Percentiles rank a stretch among this genome's conserved stretches.
These are phyloP conservation scores for Lathyrus sativus DNA, from an alignment of 306 rosid genomes.

Conservation along the genomic window DNA sequence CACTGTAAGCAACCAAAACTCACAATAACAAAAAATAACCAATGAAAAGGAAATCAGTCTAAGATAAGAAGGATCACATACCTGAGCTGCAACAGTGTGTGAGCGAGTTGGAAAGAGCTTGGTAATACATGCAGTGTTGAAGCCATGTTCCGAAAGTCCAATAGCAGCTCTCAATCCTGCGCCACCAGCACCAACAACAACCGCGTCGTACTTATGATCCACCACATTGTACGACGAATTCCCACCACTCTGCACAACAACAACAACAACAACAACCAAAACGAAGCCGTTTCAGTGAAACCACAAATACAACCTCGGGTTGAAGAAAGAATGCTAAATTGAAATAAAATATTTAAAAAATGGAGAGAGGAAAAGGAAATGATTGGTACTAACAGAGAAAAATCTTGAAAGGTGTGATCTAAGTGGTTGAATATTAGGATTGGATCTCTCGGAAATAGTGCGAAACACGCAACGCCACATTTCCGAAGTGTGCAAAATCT, in stretches of 20 bases:
- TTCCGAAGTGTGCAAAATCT: constrained; percentile 7
- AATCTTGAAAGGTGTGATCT: constrained; percentile 71
- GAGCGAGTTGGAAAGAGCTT: constrained; percentile 99
- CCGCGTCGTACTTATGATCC: constrained; percentile 88
- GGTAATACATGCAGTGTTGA: constrained; percentile 93
- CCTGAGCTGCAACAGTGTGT: constrained; percentile 99
- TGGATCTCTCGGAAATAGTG: constrained; percentile 57
- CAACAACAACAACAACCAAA: constrained; percentile 14
- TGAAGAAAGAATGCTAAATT: no score
- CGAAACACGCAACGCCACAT: constrained; percentile 93
- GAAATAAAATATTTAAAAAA: no score
- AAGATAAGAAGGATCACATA: constrained; percentile 23
- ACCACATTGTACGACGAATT: constrained; percentile 77
- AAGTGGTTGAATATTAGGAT: constrained; percentile 43
- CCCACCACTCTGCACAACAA: constrained; percentile 54
- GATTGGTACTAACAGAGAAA: constrained; percentile 58
- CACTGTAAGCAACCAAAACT: background rate
- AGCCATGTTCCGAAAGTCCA: constrained; percentile 94
- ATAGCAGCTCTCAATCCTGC: constrained; percentile 97
- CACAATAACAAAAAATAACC: background rate
- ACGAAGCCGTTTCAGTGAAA: background rate
- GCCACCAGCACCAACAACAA: constrained; percentile 96
- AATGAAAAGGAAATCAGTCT: no score
- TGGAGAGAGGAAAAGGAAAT: background rate
- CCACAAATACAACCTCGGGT: background rate